These are phyloP conservation scores for Casuarina equisetifolia DNA, from an alignment of 306 rosid genomes.

Conservation along the genomic window DNA sequence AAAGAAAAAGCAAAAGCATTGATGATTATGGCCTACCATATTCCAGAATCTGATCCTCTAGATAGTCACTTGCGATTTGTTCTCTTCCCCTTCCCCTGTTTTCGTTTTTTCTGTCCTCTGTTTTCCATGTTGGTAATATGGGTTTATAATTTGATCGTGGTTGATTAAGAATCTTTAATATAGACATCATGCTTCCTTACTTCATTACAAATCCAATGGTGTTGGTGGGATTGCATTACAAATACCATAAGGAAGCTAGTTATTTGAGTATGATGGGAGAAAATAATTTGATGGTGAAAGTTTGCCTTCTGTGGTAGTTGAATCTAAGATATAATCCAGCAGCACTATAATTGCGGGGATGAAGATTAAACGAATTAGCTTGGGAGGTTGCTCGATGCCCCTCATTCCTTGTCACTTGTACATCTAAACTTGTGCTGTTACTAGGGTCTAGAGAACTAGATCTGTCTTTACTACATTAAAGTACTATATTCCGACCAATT, in stretches of 20 bases:
- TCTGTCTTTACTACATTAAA: conserved; percentile 7
- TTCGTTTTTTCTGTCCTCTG: conserved; percentile 16
- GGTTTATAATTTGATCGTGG: not conserved
- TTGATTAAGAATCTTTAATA: not conserved
- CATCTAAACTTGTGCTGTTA: conserved; percentile 3
- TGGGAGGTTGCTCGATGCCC: conserved; percentile 9
- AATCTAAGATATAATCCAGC: conserved; percentile 16
- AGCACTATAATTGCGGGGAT: conserved; percentile 14
- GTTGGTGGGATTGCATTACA: not conserved
- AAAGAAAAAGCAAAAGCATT: conserved; percentile 42
- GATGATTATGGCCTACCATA: conserved; percentile 57
- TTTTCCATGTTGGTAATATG: not conserved
- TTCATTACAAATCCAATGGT: not conserved
- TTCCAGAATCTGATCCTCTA: conserved; percentile 46
- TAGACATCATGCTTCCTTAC: not conserved
- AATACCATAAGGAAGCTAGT: not conserved
- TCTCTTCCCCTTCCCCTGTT: not conserved
- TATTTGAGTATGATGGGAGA: conserved; percentile 9
- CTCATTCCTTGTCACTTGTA: not conserved
- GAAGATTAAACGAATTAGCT: conserved; percentile 13
- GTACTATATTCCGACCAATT: conserved; percentile 20
- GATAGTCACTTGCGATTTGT: not conserved
- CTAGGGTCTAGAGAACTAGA: conserved; percentile 5
- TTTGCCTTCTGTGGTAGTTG: conserved; percentile 24
- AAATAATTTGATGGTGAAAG: not conserved